Percentiles rank a stretch among this genome's conserved stretches.
Conservation (phyloP, 345 rosid genomes). For the Brassica incana region DNA sequence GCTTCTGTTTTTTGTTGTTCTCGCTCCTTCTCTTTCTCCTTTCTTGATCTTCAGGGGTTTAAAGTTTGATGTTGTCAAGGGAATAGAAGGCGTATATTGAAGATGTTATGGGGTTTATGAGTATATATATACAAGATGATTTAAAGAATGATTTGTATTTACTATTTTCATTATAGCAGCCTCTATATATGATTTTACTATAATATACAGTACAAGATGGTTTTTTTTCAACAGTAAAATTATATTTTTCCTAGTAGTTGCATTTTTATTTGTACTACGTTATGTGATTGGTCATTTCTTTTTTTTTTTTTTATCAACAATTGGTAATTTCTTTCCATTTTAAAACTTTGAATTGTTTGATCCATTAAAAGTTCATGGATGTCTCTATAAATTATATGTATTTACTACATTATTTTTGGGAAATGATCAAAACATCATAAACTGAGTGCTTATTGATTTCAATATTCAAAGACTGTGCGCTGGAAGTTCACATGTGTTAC, state of each 20-base stretch:
- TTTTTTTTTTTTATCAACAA: neutral
- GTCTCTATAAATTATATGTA: neutral
- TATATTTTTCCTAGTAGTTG: neutral
- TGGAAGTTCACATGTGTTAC: neutral
- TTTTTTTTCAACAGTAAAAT: neutral
- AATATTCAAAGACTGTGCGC: neutral
- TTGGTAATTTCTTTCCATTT: neutral
- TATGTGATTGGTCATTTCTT: neutral
- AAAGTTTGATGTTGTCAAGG: slow-evolving; percentile 2
- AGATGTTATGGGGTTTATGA: slow-evolving; percentile 8
- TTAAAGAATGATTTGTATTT: slow-evolving; percentile 14
- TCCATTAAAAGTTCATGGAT: neutral
- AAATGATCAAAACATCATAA: neutral
- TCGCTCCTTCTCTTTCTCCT: slow-evolving; percentile 1
- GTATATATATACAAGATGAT: slow-evolving; percentile 10
- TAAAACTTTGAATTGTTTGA: neutral
- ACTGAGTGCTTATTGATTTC: neutral
- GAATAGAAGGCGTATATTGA: neutral
- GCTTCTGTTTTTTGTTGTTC: slow-evolving; percentile 7
- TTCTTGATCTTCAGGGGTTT: slow-evolving; percentile 17
- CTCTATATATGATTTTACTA: slow-evolving; percentile 15
- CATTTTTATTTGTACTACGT: neutral
- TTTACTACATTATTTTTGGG: neutral
- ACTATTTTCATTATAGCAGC: slow-evolving; percentile 8
- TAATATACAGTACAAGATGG: neutral